Conservation (phyloP, 2,329 filamentous ascomycete species). For the Grosmannia penicillata region DNA sequence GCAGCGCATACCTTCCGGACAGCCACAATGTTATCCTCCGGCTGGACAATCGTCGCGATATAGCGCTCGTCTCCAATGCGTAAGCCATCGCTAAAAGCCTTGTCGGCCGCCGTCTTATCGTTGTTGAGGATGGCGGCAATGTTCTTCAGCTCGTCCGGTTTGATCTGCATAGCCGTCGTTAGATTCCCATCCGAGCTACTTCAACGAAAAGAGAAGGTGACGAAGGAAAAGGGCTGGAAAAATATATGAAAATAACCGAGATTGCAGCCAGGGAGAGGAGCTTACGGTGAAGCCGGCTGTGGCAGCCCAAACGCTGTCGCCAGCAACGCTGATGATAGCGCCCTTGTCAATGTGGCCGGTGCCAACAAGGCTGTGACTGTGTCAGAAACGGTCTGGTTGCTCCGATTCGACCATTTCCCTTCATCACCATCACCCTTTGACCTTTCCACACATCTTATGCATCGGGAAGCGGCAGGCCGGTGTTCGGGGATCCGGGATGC, state of each 20-base stretch:
- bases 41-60: slow-evolving; percentile 50
- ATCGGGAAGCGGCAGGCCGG: too few species aligned
- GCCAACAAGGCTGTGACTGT: slow-evolving; percentile 53
- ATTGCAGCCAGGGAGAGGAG: slow-evolving; percentile 15
- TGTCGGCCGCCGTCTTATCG: slow-evolving; percentile 36
- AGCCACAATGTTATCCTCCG: slow-evolving; percentile 35
- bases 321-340: slow-evolving; percentile 68
- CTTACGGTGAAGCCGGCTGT: slow-evolving; percentile 59
- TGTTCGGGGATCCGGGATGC: too few species aligned
- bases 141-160: slow-evolving; percentile 43
- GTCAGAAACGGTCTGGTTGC: not conserved
- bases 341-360: slow-evolving; percentile 69
- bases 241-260: not conserved
- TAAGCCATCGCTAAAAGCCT: slow-evolving; percentile 58
- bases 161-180: too few species aligned
- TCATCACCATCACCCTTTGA: too few species aligned
- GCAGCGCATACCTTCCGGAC: slow-evolving; percentile 6
- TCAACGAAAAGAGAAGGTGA: not conserved
- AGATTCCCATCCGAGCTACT: too few species aligned
- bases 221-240: not conserved
- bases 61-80: slow-evolving; percentile 66
- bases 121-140: slow-evolving; percentile 37
- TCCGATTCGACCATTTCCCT: too few species aligned
- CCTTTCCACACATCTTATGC: too few species aligned
- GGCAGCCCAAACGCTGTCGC: slow-evolving; percentile 67